A percentile compares a stretch with the other conserved stretches of the same genome.
Evolutionary conservation across 108 stramenopile species (phyloP).

Genomic region (Fragilariopsis cylindrus): DNA sequence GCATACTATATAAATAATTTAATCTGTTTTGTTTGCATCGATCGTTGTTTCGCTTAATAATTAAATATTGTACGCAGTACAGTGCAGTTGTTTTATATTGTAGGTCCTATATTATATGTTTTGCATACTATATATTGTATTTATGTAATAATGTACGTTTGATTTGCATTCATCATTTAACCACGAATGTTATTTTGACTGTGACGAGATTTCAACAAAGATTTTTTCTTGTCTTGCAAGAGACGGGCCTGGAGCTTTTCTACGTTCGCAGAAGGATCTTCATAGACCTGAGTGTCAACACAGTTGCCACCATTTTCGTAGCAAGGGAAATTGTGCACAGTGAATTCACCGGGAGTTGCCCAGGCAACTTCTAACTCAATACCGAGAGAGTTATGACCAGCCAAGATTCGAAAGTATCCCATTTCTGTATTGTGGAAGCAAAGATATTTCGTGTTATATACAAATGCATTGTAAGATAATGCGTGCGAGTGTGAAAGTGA

Average conservation of each 20-base stretch:
- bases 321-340: constrained; percentile 57
- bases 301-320: constrained; percentile 58
- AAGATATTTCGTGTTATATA: neutral
- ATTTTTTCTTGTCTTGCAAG: constrained; percentile 1
- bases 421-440: constrained; percentile 30
- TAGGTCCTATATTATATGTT: too few relatives aligned
- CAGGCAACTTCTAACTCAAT: constrained; percentile 83
- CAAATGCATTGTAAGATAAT: neutral
- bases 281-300: constrained; percentile 2
- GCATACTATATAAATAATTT: too few relatives aligned
- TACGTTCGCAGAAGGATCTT: constrained; percentile 54
- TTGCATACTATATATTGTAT: too few relatives aligned
- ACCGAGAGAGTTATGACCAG: constrained; percentile 78
- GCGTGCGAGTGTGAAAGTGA: too few relatives aligned
- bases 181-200: constrained; percentile 10
- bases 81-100: too few relatives aligned
- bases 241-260: constrained; percentile 37
- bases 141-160: too few relatives aligned
- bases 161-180: neutral
- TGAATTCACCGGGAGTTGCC: constrained; percentile 69
- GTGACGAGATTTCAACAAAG: neutral
- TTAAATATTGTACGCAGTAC: too few relatives aligned
- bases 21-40: too few relatives aligned
- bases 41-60: too few relatives aligned
- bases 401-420: constrained; percentile 53